A percentile compares a stretch with the other conserved stretches of the same genome.
These are phyloP conservation scores for Pneumocystis wakefieldiae DNA, from an alignment of 1,139 yeast genomes.

Conservation along the genomic window DNA sequence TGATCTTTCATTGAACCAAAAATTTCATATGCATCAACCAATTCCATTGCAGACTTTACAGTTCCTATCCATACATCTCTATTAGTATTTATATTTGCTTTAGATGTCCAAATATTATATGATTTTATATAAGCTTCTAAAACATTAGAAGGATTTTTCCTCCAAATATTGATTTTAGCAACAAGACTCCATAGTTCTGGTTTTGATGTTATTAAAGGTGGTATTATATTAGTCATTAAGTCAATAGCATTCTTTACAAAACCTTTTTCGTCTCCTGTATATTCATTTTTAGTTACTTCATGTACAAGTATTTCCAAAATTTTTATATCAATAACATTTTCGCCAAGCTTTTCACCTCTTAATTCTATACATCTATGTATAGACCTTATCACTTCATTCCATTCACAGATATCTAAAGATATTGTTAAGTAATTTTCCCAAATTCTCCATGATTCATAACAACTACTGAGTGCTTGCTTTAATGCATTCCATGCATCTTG, in stretches of 20 bases:
- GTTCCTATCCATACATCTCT: slow-evolving; percentile 63
- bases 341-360: slow-evolving; percentile 40
- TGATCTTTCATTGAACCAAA: slow-evolving; percentile 79
- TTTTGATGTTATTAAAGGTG: slow-evolving; percentile 52
- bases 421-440: slow-evolving; percentile 79
- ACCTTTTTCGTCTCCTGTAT: slow-evolving; percentile 24
- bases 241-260: slow-evolving; percentile 20
- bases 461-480: slow-evolving; percentile 15
- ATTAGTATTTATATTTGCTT: slow-evolving; percentile 48
- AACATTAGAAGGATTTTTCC: slow-evolving; percentile 74
- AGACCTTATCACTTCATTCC: slow-evolving; percentile 77
- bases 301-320: slow-evolving; percentile 63
- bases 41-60: slow-evolving; percentile 46
- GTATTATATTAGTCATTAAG: slow-evolving; percentile 35
- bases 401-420: slow-evolving; percentile 63
- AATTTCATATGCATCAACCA: slow-evolving; percentile 76
- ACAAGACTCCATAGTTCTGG: slow-evolving; percentile 72
- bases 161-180: slow-evolving; percentile 77
- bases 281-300: slow-evolving; percentile 41
- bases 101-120: slow-evolving; percentile 44
- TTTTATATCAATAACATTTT: slow-evolving; percentile 57
- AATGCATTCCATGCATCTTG: slow-evolving; percentile 16
- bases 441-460: slow-evolving; percentile 65
- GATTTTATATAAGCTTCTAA: slow-evolving; percentile 80
- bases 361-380: slow-evolving; percentile 45